Base-by-base conservation (phyloP, 2,329 filamentous ascomycete genomes). In the Trichoderma pleuroti region DNA sequence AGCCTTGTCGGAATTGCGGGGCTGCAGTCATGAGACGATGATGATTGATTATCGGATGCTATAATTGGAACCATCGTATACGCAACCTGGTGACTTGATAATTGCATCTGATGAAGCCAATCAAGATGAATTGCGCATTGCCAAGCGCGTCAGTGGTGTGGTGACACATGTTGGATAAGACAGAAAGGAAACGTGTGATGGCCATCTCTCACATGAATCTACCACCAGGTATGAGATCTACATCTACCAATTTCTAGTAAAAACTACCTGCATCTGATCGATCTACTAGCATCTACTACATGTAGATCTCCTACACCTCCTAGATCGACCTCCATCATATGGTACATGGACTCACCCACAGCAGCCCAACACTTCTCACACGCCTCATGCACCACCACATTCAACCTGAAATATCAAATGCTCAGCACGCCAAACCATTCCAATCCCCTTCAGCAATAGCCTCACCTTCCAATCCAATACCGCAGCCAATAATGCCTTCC, bases 401-500 rank as follows among this genome's bases (percentile, higher is more conserved):
- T n/a, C 42, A 21, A 21, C 42, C 42, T 21, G 42, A 49, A 49
- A 49, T 49, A 49, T 49, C 42, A 49, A 52, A 24, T 52, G 11
- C 46, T 24, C 46, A 52, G 6, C 46, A 52, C 12, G 2, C 46
- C 46, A 52, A 52, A 56, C 26, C 52, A 56, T 56, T 59, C 10
- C 28, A 59, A 59, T 54, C 6, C 62, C 61, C 46, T 65, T 34
- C n/a, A 36, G 24, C 62, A 54, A 54, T 54, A 28, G 30, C 46
- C 36, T 34, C 62, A 18, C 30, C 5, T 8, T 21, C 32, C 42
- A 54, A 54, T 65, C 24, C 62, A 65, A 65, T 65, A 65, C 61
- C 28, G 61, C 61, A 64, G 10, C 26, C 61, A 65, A 54, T 65
- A 65, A 54, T 65, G 24, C 62, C 62, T 54, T 39, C n/a, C 62